phyloP scores from a whole-genome alignment of 2,329 filamentous ascomycete species.

The Geosmithia putterillii region DNA sequence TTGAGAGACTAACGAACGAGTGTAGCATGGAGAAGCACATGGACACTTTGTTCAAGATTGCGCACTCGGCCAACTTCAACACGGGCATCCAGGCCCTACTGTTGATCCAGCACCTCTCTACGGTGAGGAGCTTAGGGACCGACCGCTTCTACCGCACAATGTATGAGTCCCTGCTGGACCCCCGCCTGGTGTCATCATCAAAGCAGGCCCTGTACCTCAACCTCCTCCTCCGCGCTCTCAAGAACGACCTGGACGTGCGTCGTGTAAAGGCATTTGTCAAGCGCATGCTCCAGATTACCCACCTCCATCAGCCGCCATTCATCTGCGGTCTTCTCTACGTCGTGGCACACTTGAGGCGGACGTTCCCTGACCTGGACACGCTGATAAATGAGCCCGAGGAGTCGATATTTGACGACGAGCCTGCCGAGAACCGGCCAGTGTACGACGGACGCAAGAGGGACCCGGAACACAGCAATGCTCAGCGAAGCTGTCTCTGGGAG shows the following conservation, averaged over 20 bases:
- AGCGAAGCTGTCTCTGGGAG: constrained; percentile 89
- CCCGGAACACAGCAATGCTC: constrained; percentile 86
- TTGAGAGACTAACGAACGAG: background rate
- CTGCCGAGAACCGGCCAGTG: constrained; percentile 24
- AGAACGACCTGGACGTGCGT: constrained; percentile 79
- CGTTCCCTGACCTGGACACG: constrained; percentile 68
- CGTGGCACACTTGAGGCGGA: constrained; percentile 64
- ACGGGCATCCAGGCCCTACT: constrained; percentile 93
- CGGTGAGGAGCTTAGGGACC: constrained; percentile 65
- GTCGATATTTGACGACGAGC: constrained; percentile 51
- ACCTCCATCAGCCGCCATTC: constrained; percentile 84
- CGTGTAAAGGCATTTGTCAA: constrained; percentile 95
- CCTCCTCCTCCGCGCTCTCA: constrained; percentile 75
- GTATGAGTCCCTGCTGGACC: constrained; percentile 89
- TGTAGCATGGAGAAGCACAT: constrained; percentile 65
- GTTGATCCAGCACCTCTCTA: constrained; percentile 84
- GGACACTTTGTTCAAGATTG: constrained; percentile 88
- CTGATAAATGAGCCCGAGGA: constrained; percentile 74
- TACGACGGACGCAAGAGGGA: constrained; percentile 90
- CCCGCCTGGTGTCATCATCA: constrained; percentile 75
- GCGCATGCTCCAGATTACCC: constrained; percentile 75
- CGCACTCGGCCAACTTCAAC: constrained; percentile 97
- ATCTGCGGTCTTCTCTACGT: constrained; percentile 88
- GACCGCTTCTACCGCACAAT: constrained; percentile 92
- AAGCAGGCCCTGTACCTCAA: constrained; percentile 96